These are phyloP conservation scores for Grosmannia huntii DNA, from an alignment of 2,329 filamentous ascomycete genomes.

Conservation along the genomic window DNA sequence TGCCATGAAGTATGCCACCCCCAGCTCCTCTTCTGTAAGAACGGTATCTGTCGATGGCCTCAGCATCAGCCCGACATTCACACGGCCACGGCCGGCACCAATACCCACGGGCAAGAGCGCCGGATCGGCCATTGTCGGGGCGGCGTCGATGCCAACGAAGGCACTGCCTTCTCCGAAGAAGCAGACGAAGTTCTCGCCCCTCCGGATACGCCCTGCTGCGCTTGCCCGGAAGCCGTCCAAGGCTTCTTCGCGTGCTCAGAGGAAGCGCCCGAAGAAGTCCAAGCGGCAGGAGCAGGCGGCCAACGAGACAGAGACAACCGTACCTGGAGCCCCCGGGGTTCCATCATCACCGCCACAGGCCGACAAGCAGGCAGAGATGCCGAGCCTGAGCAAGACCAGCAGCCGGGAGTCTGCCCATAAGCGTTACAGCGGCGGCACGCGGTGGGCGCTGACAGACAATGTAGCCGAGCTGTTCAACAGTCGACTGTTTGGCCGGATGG, in stretches of 20 bases:
- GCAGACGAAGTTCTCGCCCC: constrained; percentile 1
- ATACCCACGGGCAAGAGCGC: neutral
- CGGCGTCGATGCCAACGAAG: neutral
- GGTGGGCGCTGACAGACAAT: constrained; percentile 43
- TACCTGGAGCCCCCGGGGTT: neutral
- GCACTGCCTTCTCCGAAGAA: neutral
- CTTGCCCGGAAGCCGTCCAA: constrained; percentile 19
- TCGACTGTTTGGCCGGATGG: constrained; percentile 39
- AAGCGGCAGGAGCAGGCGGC: neutral
- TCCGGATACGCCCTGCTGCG: constrained; percentile 10
- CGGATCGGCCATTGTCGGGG: no score
- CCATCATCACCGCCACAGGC: constrained; percentile 3
- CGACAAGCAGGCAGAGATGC: neutral
- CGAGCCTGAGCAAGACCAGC: neutral
- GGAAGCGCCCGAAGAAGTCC: constrained; percentile 28
- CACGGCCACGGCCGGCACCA: constrained; percentile 6
- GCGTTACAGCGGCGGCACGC: constrained; percentile 20
- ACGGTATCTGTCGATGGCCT: neutral
- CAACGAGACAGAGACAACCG: constrained; percentile 2
- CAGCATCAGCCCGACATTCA: constrained; percentile 5
- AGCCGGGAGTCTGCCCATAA: constrained; percentile 9
- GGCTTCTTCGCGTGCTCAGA: constrained; percentile 21
- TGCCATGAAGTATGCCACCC: neutral
- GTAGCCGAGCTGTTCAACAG: constrained; percentile 43
- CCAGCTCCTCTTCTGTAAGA: neutral